Percentiles rank a stretch among this genome's conserved stretches.
Conservation (phyloP, 352 stramenopile genomes). For the Salisapilia sapeloensis region DNA sequence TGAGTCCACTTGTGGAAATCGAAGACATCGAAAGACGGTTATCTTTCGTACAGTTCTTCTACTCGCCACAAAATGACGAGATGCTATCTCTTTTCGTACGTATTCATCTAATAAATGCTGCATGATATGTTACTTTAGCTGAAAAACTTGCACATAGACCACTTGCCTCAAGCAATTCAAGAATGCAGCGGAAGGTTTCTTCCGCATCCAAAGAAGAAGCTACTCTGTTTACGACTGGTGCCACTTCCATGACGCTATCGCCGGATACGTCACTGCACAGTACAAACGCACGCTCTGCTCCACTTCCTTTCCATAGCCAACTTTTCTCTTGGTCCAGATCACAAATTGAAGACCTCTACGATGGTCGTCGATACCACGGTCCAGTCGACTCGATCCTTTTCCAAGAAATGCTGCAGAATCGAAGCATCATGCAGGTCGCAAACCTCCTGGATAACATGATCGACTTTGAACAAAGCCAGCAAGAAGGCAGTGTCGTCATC, state of each 20-base stretch:
- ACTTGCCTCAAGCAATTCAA: constrained; percentile 39
- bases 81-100: constrained; percentile 38
- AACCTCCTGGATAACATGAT: constrained; percentile 76
- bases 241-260: constrained; percentile 32
- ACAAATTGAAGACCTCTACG: constrained; percentile 8
- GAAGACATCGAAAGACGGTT: constrained; percentile 32
- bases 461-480: constrained; percentile 60
- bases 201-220: constrained; percentile 37
- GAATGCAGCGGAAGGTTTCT: constrained; percentile 45
- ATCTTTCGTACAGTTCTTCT: constrained; percentile 41
- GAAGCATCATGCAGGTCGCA: constrained; percentile 28
- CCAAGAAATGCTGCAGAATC: constrained; percentile 11
- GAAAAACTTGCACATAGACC: no score
- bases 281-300: constrained; percentile 8
- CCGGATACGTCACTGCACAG: constrained; percentile 38
- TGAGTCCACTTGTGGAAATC: constrained; percentile 37
- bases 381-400: constrained; percentile 13
- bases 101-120: not conserved
- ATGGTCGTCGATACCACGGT: not conserved
- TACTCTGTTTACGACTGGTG: constrained; percentile 52
- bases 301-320: not conserved
- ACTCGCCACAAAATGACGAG: constrained; percentile 24
- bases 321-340: constrained; percentile 6
- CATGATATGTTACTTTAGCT: no score
- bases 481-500: constrained; percentile 44